phyloP scores from a whole-genome alignment of 306 rosid species.

The Canavalia ensiformis region DNA sequence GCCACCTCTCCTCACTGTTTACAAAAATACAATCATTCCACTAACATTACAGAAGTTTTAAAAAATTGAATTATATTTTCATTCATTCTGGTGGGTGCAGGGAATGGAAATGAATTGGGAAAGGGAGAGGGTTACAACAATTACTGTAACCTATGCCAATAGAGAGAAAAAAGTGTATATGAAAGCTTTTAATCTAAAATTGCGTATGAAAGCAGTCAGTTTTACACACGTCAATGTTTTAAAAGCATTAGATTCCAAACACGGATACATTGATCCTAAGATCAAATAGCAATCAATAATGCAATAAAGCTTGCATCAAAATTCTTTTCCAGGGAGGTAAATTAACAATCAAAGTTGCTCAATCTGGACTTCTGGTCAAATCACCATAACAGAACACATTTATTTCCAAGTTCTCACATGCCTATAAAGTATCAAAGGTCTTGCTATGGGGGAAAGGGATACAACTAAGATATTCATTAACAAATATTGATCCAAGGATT shows the following conservation, averaged over 20 bases:
- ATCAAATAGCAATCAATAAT: constrained; percentile 27
- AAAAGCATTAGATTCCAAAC: constrained; percentile 25
- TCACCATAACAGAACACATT: not conserved
- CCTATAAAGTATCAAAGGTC: constrained; percentile 22
- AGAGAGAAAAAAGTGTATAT: constrained; percentile 26
- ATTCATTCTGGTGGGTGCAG: constrained; percentile 13
- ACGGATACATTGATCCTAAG: constrained; percentile 9
- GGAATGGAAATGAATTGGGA: constrained; percentile 3
- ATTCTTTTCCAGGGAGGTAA: constrained; percentile 11
- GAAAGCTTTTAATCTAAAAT: constrained; percentile 15
- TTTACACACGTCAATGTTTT: constrained; percentile 11
- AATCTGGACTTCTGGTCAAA: constrained; percentile 17
- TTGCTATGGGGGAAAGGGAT: constrained; percentile 12
- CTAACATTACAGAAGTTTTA: not conserved
- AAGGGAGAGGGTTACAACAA: constrained; percentile 18
- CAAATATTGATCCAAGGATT: constrained; percentile 17
- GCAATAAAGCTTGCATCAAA: constrained; percentile 28
- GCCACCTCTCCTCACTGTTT: constrained; percentile 49
- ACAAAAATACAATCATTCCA: constrained; percentile 35
- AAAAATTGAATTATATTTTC: constrained; percentile 10
- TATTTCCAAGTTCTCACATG: not conserved
- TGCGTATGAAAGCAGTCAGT: constrained; percentile 22
- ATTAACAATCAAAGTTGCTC: constrained; percentile 18
- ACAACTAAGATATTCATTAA: constrained; percentile 5
- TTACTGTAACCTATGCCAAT: constrained; percentile 11